Conservation (phyloP, 176 grass and related monocot genomes). For the Leersia perrieri region DNA sequence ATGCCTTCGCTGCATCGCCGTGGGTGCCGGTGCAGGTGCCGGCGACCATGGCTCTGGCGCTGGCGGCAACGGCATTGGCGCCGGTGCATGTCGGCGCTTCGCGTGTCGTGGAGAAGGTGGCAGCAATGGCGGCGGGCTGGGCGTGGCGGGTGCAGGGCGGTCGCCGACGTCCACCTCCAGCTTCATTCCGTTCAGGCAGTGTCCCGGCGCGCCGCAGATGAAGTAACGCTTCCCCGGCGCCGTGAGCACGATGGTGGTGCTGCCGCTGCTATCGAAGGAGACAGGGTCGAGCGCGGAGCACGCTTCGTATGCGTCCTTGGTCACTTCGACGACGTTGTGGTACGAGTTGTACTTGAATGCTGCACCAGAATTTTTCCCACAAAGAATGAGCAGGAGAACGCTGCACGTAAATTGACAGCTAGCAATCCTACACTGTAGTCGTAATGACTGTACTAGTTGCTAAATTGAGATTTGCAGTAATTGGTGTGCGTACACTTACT, state of each 20-base stretch:
- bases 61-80: not conserved
- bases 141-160: conserved; percentile 24
- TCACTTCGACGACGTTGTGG: conserved; percentile 72
- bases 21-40: not conserved
- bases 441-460: not conserved
- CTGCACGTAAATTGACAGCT: not conserved
- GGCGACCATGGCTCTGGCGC: not conserved
- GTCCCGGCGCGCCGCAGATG: conserved; percentile 63
- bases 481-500: conserved; percentile 41
- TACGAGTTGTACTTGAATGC: conserved; percentile 50
- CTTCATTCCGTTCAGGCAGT: conserved; percentile 80
- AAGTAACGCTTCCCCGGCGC: conserved; percentile 65
- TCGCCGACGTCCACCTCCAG: conserved; percentile 52
- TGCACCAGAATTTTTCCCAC: not conserved
- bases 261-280: conserved; percentile 47
- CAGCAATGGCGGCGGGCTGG: conserved; percentile 25
- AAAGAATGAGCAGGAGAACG: not conserved
- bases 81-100: not conserved
- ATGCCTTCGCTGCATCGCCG: not conserved
- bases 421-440: not conserved
- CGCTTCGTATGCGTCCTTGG: conserved; percentile 35
- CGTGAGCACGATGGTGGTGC: conserved; percentile 49
- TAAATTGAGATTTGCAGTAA: too few relatives aligned
- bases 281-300: conserved; percentile 54
- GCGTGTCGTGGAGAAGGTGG: not conserved